Evolutionary conservation across 345 rosid genomes (phyloP), one percentile per base, ranked within the genome.

Genomic region (Camelina laxa): DNA sequence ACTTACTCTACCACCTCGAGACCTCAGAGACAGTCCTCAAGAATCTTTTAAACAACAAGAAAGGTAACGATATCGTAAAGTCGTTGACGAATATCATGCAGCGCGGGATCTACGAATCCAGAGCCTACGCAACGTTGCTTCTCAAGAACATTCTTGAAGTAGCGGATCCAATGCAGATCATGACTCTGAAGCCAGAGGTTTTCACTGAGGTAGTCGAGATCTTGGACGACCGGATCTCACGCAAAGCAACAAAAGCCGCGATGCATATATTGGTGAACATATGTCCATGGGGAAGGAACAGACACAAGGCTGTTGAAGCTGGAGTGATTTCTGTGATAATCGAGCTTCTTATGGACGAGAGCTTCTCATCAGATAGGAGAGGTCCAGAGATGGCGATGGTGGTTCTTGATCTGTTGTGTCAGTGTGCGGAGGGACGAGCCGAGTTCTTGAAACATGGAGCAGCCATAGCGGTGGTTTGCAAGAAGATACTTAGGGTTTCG

Each of bases 381-480:
- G 47, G 68, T 16, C 74, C 59, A 14, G 96, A 88, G 73, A 83
- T 87, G 81, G 77, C 78, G 7, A 65, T 92, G 41, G 78, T 70
- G 31, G 84, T 81, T 42, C 75, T 91, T 55, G 96, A 88, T 76
- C 48, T 75, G 31, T 51, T 89, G 47, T 93, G 94, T 69, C 81
- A 74, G 69, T 84, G 87, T 42, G 96, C 97, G 0, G 94, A 91
- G 57, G 98, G 98, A 73, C 72, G 98, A 53, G 88, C 93, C 6
- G 86, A 85, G 79, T 78, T 91, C 50, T 64, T 91, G 57, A 71
- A 57, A 21, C 96, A 93, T 24, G 85, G 84, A 4, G 90, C 90
- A 4, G 92, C 91, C 49, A 38, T 93, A 11, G 97, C 96, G 0
- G 84, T 87, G 0, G 92, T 93, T 14, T 85, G 88, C 6, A 89